A percentile compares a stretch with the other conserved stretches of the same genome.
Evolutionary conservation across 805 yeast species (phyloP).

Genomic region (Tetrapisispora taiwanensis): DNA sequence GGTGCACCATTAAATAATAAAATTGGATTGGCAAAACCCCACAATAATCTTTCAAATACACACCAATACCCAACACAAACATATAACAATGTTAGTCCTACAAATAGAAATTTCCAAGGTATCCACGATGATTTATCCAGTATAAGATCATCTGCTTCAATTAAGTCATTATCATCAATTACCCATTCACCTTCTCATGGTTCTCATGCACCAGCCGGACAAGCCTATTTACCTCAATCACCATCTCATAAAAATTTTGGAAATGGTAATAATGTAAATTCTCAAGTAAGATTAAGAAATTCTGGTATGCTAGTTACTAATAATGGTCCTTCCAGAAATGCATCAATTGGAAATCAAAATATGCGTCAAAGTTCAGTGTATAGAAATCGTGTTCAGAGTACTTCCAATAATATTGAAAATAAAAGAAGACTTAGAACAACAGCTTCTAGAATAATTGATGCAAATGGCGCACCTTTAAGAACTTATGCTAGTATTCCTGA

Average conservation of each 20-base stretch:
- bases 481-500: constrained; percentile 65
- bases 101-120: not conserved
- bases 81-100: not conserved
- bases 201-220: constrained; percentile 13
- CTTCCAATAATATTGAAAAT: constrained; percentile 6
- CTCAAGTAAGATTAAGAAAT: not conserved
- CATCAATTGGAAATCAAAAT: not conserved
- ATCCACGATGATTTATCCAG: constrained; percentile 15
- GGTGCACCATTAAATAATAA: constrained; percentile 13
- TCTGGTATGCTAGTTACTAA: not conserved
- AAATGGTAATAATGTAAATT: not conserved
- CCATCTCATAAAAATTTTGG: constrained; percentile 2
- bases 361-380: not conserved
- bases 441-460: constrained; percentile 63
- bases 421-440: constrained; percentile 46
- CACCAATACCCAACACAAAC: not conserved
- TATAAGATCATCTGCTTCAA: constrained; percentile 11
- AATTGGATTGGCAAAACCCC: not conserved
- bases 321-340: not conserved
- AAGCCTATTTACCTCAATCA: constrained; percentile 5
- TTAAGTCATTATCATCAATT: constrained; percentile 17
- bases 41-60: constrained; percentile 8
- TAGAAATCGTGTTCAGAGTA: constrained; percentile 4
- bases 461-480: constrained; percentile 61
- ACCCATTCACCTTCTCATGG: constrained; percentile 21